Evolutionary conservation across 2,329 filamentous ascomycete genomes (phyloP), one percentile per base, ranked within the genome.

Genomic region (Aspergillus costaricaensis): DNA sequence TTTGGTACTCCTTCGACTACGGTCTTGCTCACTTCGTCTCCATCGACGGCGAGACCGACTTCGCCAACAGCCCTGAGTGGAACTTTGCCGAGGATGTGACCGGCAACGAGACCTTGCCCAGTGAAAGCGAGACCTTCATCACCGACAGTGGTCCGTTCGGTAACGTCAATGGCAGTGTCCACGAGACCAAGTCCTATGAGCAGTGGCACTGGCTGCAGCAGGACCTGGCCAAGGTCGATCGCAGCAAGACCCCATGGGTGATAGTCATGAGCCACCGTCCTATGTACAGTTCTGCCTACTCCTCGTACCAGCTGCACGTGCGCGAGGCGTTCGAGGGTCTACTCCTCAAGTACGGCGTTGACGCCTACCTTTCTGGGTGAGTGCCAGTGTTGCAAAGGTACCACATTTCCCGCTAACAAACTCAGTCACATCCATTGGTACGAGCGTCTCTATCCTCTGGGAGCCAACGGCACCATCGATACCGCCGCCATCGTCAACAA

Each of bases 1-100:
- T 83, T 66, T 83, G 82, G 82, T 83, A 84, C 71, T 82, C 79
- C 1, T 84, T 83, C 65, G 81, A 84, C 72, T 83, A 83, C 63
- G 82, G 82, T 23, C 72, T 83, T n/a, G 81, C 79, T 2, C 82
- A 84, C 67, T 83, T 83, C 60, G 71, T 83, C 62, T 71, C 77
- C 17, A 69, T 84, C 27, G 74, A 83, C 52, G 76, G 74, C 17
- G 82, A 83, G 67, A 84, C 82, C 39, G 82, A 84, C 68, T 83
- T 78, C 63, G 75, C 80, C 50, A 73, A 81, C 68, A 79, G 76
- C 61, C 82, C 82, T 7, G 75, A 79, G 52, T 81, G 68, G 67
- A 75, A 79, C 10, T 82, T 83, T 62, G 69, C 74, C 4, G 71
- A 74, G 3, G 81, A 83, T 36, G 61, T 79, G 53, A 70, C 67